These are phyloP conservation scores for Backusella sp. DNA, from an alignment of 192 early-diverging fungal genomes.

Conservation along the genomic window DNA sequence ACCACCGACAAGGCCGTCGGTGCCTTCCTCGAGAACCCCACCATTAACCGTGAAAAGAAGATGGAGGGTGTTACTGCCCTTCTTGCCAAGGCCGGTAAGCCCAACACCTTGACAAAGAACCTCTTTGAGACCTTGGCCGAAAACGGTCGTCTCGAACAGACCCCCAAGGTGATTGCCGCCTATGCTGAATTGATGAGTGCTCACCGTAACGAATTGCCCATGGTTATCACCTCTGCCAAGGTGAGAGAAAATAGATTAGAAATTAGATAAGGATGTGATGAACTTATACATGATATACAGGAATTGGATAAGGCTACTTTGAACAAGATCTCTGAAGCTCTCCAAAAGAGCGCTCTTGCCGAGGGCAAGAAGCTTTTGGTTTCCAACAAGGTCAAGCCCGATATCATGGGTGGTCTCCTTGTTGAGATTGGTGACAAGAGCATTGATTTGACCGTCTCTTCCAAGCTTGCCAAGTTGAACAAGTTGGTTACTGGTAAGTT, in stretches of 20 bases:
- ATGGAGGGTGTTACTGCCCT: conserved; percentile 69
- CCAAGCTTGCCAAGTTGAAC: conserved; percentile 96
- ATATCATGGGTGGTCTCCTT: conserved; percentile 93
- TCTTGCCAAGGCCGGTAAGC: conserved; percentile 57
- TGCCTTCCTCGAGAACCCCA: conserved; percentile 83
- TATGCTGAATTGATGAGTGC: conserved; percentile 87
- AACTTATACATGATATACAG: conserved; percentile 34
- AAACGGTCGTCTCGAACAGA: conserved; percentile 90
- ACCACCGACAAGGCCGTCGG: conserved; percentile 70
- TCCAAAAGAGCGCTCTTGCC: conserved; percentile 72
- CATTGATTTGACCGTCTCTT: conserved; percentile 95
- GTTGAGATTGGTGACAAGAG: conserved; percentile 98
- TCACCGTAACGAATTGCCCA: conserved; percentile 81
- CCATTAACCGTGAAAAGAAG: conserved; percentile 79
- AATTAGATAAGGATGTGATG: too few relatives aligned
- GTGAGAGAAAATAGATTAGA: too few relatives aligned
- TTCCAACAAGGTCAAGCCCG: conserved; percentile 87
- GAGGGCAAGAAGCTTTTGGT: conserved; percentile 82
- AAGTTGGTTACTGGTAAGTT: conserved; percentile 74
- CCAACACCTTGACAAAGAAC: conserved; percentile 83
- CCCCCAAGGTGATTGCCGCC: conserved; percentile 75
- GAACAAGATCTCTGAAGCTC: conserved; percentile 43
- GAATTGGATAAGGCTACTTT: conserved; percentile 80
- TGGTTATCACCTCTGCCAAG: conserved; percentile 89
- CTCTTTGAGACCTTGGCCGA: conserved; percentile 91